A percentile compares a stretch with the other conserved stretches of the same genome.
These are phyloP conservation scores for Colletotrichum siamense DNA, from an alignment of 2,329 filamentous ascomycete genomes.

Conservation along the genomic window DNA sequence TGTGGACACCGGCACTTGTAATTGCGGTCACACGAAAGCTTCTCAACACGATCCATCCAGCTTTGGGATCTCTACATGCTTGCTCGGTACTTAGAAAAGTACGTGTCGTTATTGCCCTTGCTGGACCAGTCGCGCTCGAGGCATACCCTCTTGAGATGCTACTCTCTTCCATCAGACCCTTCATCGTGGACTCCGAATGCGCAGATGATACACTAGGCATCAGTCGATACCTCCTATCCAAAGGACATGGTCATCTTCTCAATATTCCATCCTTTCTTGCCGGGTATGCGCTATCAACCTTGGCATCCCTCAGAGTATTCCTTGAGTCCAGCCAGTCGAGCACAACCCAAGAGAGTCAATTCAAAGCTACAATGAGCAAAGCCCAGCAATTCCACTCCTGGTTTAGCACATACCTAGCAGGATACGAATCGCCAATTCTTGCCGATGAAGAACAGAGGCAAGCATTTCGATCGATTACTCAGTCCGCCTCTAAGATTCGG, in stretches of 20 bases:
- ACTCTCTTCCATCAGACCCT: constrained; percentile 78
- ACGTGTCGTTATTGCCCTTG: constrained; percentile 79
- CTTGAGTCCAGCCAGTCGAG: constrained; percentile 76
- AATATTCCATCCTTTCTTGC: constrained; percentile 77
- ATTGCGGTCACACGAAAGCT: constrained; percentile 78
- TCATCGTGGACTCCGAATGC: constrained; percentile 83
- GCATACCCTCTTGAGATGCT: constrained; percentile 92
- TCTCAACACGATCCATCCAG: constrained; percentile 80
- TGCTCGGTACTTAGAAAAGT: constrained; percentile 88
- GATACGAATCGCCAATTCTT: constrained; percentile 63
- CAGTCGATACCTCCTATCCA: constrained; percentile 79
- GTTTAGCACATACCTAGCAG: constrained; percentile 73
- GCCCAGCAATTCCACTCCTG: constrained; percentile 79
- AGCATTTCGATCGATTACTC: constrained; percentile 71
- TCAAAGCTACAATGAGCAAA: constrained; percentile 77
- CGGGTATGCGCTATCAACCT: constrained; percentile 78
- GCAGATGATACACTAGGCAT: constrained; percentile 90
- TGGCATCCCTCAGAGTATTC: constrained; percentile 81
- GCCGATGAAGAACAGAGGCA: constrained; percentile 51
- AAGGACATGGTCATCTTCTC: constrained; percentile 69
- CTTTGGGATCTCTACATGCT: constrained; percentile 84
- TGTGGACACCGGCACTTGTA: constrained; percentile 81
- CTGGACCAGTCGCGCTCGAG: constrained; percentile 72
- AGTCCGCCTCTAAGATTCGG: constrained; percentile 71
- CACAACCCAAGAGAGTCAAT: constrained; percentile 85